Percentiles rank a stretch among this genome's conserved stretches.
These are phyloP conservation scores for Collybia nuda DNA, from an alignment of 768 basidiomycete genomes.

Conservation along the genomic window DNA sequence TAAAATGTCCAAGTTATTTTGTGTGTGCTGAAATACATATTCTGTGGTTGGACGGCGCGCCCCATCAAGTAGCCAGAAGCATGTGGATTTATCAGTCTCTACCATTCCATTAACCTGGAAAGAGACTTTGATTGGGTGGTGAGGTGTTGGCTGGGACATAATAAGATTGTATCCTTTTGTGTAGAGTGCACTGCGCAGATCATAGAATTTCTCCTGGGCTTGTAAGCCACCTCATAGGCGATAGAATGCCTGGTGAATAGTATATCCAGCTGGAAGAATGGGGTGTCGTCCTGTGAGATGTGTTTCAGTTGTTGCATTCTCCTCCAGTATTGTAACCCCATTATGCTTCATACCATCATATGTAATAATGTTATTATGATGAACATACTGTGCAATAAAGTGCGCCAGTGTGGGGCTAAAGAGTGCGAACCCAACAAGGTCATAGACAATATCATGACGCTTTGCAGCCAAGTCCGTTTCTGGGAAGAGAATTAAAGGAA, in stretches of 20 bases:
- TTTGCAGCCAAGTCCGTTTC: constrained; percentile 1
- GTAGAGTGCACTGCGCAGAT: not conserved
- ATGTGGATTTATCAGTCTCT: constrained; percentile 1
- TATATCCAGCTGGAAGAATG: constrained; percentile 12
- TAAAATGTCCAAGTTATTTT: no score
- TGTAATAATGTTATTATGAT: constrained; percentile 15
- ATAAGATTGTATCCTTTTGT: not conserved
- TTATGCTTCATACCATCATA: constrained; percentile 18
- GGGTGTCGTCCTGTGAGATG: constrained; percentile 14
- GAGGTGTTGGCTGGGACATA: constrained; percentile 2
- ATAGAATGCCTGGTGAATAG: constrained; percentile 15
- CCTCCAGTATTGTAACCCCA: constrained; percentile 11
- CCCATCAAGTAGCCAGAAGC: constrained; percentile 13
- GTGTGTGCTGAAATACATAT: no score
- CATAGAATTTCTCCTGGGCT: constrained; percentile 16
- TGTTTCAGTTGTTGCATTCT: constrained; percentile 1
- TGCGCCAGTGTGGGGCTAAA: constrained; percentile 12
- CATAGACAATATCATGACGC: constrained; percentile 16
- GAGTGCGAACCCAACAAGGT: constrained; percentile 21
- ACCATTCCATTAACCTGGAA: constrained; percentile 1
- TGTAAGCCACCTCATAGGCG: constrained; percentile 13
- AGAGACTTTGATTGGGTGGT: not conserved
- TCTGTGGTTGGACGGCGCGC: constrained; percentile 5
- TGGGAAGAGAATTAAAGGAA: constrained; percentile 14
- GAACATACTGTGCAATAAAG: constrained; percentile 20